Percentiles rank a stretch among this genome's conserved stretches.
These are phyloP conservation scores for Aspergillus nanangensis DNA, from an alignment of 495 filamentous ascomycete species.

Conservation along the genomic window DNA sequence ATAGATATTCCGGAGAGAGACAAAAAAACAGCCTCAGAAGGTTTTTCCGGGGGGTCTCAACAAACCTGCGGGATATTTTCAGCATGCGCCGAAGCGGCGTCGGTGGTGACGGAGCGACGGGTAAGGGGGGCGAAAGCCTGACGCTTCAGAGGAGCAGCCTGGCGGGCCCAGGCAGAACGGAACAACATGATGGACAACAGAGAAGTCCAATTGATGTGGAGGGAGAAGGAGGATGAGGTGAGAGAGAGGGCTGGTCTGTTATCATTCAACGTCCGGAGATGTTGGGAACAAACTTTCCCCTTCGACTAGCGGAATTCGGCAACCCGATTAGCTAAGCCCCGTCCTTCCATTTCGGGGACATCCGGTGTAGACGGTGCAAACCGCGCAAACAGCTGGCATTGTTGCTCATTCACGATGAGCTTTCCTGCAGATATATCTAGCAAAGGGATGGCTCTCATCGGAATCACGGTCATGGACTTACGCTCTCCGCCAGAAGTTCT, in stretches of 20 bases:
- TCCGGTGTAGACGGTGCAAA: constrained; percentile 35
- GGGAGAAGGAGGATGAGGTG: constrained; percentile 12
- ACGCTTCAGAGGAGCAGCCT: constrained; percentile 49
- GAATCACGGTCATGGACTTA: too few relatives aligned
- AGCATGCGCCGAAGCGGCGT: constrained; percentile 86
- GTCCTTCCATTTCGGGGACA: constrained; percentile 26
- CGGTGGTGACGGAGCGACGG: constrained; percentile 81
- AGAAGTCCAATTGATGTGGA: constrained; percentile 25
- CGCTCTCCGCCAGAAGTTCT: too few relatives aligned
- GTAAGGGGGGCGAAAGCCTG: constrained; percentile 50
- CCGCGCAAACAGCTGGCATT: constrained; percentile 19
- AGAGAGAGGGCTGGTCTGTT: constrained; percentile 13
- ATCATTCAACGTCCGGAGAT: constrained; percentile 28
- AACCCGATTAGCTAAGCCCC: constrained; percentile 28
- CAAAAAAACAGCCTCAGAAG: constrained; percentile 4
- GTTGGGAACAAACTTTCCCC: constrained; percentile 42
- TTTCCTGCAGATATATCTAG: too few relatives aligned
- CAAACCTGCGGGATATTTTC: constrained; percentile 70
- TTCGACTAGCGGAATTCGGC: constrained; percentile 14
- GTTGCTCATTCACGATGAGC: not conserved
- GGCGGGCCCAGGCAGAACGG: constrained; percentile 38
- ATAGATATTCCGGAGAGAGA: constrained; percentile 3
- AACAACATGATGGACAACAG: constrained; percentile 37
- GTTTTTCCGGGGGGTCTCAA: constrained; percentile 52
- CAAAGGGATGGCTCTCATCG: too few relatives aligned